Conservation (phyloP, 371 early-diverging fungal species). For the Mucor ambiguus region DNA sequence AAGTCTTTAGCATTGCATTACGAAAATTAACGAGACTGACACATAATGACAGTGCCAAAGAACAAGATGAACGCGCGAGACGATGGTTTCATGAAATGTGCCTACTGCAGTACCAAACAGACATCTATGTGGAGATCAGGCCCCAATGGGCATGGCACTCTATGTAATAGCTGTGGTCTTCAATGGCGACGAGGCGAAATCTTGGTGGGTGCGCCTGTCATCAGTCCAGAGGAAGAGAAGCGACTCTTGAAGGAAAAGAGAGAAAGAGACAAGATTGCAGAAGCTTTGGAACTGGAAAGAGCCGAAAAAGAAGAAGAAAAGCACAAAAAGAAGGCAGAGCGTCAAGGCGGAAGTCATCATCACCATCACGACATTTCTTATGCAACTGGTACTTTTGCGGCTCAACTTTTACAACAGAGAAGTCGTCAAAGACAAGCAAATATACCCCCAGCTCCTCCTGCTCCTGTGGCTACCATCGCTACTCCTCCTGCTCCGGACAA, state of each 20-base stretch:
- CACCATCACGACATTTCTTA: not conserved
- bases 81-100: conserved; percentile 40
- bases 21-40: no score
- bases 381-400: conserved; percentile 7
- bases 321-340: conserved; percentile 8
- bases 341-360: not conserved
- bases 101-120: conserved; percentile 44
- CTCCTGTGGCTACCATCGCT: not conserved
- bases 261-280: conserved; percentile 21
- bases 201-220: conserved; percentile 43
- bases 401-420: conserved; percentile 23
- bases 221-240: conserved; percentile 35
- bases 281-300: conserved; percentile 23
- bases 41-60: conserved; percentile 12
- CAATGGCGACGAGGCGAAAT: conserved; percentile 60
- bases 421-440: not conserved
- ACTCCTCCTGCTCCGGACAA: not conserved
- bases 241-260: conserved; percentile 24
- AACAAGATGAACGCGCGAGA: conserved; percentile 32
- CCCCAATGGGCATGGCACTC: conserved; percentile 44
- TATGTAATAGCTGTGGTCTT: conserved; percentile 54
- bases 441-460: not conserved
- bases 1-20: no score
- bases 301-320: conserved; percentile 21
- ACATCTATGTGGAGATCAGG: conserved; percentile 53